Evolutionary conservation across 805 yeast genomes (phyloP), one percentile per base, ranked within the genome.

Genomic region (Nakazawaea peltata): DNA sequence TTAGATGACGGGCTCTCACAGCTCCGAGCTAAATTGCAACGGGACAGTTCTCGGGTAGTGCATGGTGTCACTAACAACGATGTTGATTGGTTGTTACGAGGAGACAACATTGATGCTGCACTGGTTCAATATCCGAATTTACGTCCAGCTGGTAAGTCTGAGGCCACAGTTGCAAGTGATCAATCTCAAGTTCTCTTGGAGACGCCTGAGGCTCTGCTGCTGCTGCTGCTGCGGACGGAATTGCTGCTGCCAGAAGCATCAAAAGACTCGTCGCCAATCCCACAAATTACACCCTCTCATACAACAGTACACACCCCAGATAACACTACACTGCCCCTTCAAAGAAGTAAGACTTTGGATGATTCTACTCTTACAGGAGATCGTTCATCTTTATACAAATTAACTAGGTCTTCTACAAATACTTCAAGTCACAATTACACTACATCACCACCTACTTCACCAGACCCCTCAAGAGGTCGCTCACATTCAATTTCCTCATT

Each of bases 71-170:
- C 58, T 22, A 61, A 58, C 35, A 53, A 54, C 17, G 75, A 71
- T 39, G 65, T 71, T 16, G 72, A 69, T 45, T 71, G 77, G 77
- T 61, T 71, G 38, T 53, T 71, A 15, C 53, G 75, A 40, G 59
- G 56, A 1, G 41, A 42, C 25, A 41, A 43, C 28, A 28, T 35
- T 3, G 36, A 28, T 13, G 18, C 19, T n/a, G 11, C 16, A 14
- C 27, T n/a, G 12, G n/a, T 21, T 13, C 22, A 26, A 16, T 13
- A 26, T 8, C 33, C 41, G 3, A 2, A 17, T 9, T 19, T 16
- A 5, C 11, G 7, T 12, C 19, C 34, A 11, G 25, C 27, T 8
- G 36, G 23, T 13, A 35, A 34, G 25, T 26, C 35, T 2, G 14
- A 29, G 3, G 26, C 39, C 11, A 34, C 38, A 6, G 38, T 33